A percentile compares a stretch with the other conserved stretches of the same genome.
Conservation (phyloP, 257 asterid genomes). For the Fraxinus anomala region DNA sequence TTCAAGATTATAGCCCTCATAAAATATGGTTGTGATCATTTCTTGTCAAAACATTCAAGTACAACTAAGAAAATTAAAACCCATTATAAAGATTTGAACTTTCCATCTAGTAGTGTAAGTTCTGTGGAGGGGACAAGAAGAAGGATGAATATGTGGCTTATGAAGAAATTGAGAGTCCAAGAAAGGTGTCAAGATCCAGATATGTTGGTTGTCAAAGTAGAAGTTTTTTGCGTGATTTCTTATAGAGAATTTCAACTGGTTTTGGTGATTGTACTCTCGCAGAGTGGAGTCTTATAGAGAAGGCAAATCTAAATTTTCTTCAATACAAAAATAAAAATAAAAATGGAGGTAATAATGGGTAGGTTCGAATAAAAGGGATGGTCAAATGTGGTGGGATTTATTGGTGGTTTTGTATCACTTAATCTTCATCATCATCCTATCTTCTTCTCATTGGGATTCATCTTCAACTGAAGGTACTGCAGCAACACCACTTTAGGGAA, state of each 20-base stretch:
- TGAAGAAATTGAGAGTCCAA: constrained; percentile 53
- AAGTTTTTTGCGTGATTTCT: constrained; percentile 90
- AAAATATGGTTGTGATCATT: constrained; percentile 81
- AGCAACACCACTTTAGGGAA: constrained; percentile 30
- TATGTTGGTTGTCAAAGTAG: constrained; percentile 98
- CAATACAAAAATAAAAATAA: constrained; percentile 32
- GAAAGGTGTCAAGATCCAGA: constrained; percentile 92
- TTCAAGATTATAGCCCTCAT: constrained; percentile 41
- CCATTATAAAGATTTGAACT: constrained; percentile 41
- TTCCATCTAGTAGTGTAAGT: constrained; percentile 35
- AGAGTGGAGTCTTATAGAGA: constrained; percentile 94
- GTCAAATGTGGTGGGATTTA: constrained; percentile 86
- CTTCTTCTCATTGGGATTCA: constrained; percentile 57
- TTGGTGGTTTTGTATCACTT: constrained; percentile 74
- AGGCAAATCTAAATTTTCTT: constrained; percentile 62
- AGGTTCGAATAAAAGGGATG: constrained; percentile 72
- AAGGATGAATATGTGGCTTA: constrained; percentile 45
- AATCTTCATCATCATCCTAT: constrained; percentile 65
- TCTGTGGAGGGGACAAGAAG: constrained; percentile 40
- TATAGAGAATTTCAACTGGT: constrained; percentile 92
- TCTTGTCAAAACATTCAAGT: constrained; percentile 36
- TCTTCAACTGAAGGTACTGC: constrained; percentile 56
- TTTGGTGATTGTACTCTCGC: constrained; percentile 91
- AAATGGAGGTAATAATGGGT: constrained; percentile 40
- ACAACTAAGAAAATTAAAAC: constrained; percentile 42